Evolutionary conservation across 2,329 filamentous ascomycete genomes (phyloP).

Genomic region (Biscogniauxia sp.): DNA sequence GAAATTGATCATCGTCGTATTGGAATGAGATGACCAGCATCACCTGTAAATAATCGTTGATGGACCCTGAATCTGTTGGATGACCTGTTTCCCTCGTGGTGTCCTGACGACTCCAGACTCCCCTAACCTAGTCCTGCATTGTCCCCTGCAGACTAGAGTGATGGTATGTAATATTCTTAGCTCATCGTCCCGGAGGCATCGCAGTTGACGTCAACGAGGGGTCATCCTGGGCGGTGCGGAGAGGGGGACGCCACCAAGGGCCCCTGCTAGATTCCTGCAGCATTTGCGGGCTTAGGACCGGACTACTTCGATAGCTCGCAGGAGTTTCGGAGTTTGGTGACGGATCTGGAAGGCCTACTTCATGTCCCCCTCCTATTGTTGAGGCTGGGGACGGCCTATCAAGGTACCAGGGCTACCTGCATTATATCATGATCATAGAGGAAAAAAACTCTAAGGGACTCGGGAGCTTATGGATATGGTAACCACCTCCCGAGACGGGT

Average conservation of each 20-base stretch:
- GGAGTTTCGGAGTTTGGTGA: neutral
- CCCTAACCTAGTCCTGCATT: too few relatives aligned
- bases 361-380: neutral
- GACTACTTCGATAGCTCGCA: neutral
- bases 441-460: neutral
- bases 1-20: neutral
- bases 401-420: neutral
- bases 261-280: neutral
- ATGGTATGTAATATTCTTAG: neutral
- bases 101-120: too few relatives aligned
- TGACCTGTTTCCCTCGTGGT: neutral
- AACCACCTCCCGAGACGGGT: neutral
- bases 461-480: neutral
- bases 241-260: neutral
- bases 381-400: neutral
- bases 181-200: conserved; percentile 5
- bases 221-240: neutral
- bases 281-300: neutral
- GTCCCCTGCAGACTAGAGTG: too few relatives aligned
- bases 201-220: conserved; percentile 13
- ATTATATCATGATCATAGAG: neutral
- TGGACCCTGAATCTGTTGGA: neutral
- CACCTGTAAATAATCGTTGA: neutral
- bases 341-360: neutral
- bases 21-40: neutral